Percentiles rank a stretch among this genome's conserved stretches.
Evolutionary conservation across 805 yeast genomes (phyloP).

Genomic region (Ogataea dorogensis): DNA sequence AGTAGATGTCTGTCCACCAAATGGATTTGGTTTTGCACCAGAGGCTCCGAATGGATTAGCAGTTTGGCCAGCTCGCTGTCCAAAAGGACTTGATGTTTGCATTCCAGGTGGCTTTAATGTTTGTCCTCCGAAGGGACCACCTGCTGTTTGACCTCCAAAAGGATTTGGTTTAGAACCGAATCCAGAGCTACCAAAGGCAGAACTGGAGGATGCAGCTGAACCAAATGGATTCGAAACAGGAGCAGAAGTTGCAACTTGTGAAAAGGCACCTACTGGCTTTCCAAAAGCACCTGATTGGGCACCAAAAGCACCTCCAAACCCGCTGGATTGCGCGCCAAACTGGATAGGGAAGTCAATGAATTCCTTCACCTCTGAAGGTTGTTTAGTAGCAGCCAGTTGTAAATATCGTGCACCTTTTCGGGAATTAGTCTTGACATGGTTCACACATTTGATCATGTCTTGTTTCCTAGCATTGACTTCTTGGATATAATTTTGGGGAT

Average conservation of each 20-base stretch:
- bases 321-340: constrained; percentile 3
- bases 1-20: constrained; percentile 9
- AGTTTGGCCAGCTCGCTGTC: too few species aligned
- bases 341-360: constrained; percentile 37
- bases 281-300: constrained; percentile 7
- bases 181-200: constrained; percentile 17
- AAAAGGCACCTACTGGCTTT: background rate
- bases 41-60: constrained; percentile 12
- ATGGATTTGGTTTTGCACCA: constrained; percentile 9
- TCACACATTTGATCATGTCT: constrained; percentile 46
- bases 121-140: constrained; percentile 26
- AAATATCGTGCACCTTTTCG: constrained; percentile 55
- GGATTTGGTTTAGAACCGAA: constrained; percentile 17
- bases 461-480: constrained; percentile 41
- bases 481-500: constrained; percentile 41
- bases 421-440: constrained; percentile 39
- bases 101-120: constrained; percentile 15
- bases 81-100: constrained; percentile 1
- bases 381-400: constrained; percentile 44
- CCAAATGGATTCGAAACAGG: constrained; percentile 14
- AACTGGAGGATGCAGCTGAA: constrained; percentile 4
- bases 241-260: constrained; percentile 6
- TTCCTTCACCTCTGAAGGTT: constrained; percentile 24
- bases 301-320: constrained; percentile 8
- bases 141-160: constrained; percentile 4